Conservation (phyloP, 148 eudicot species). For the Fagopyrum tataricum region DNA sequence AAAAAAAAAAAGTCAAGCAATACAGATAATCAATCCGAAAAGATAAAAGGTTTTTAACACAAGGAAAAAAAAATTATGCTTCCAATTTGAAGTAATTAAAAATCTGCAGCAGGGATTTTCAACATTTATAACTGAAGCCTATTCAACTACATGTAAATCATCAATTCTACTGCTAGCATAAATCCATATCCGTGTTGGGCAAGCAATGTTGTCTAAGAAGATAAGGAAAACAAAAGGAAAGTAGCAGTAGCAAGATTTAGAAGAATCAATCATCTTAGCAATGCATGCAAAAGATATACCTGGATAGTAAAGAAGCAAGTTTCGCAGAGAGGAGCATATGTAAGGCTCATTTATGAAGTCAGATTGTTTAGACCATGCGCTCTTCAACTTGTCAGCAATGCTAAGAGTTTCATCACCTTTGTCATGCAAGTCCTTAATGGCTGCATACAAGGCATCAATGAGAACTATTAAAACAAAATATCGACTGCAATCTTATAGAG, state of each 20-base stretch:
- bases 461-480: neutral
- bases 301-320: conserved; percentile 66
- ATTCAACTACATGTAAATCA: neutral
- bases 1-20: too few species aligned
- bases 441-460: conserved; percentile 33
- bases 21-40: too few species aligned
- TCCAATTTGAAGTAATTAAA: neutral
- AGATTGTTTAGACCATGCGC: conserved; percentile 62
- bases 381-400: conserved; percentile 28
- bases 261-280: neutral
- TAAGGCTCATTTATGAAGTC: conserved; percentile 57
- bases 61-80: neutral
- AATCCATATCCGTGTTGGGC: neutral
- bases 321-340: conserved; percentile 42
- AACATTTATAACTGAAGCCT: neutral
- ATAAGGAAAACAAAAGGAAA: neutral
- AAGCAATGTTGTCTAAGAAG: neutral
- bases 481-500: neutral
- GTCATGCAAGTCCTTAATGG: conserved; percentile 43
- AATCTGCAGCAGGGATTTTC: neutral
- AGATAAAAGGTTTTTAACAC: neutral
- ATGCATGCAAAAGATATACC: conserved; percentile 36
- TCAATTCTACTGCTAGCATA: neutral
- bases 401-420: conserved; percentile 27
- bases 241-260: conserved; percentile 1